Conservation (phyloP, 768 basidiomycete species). For the Lactarius deliciosus region DNA sequence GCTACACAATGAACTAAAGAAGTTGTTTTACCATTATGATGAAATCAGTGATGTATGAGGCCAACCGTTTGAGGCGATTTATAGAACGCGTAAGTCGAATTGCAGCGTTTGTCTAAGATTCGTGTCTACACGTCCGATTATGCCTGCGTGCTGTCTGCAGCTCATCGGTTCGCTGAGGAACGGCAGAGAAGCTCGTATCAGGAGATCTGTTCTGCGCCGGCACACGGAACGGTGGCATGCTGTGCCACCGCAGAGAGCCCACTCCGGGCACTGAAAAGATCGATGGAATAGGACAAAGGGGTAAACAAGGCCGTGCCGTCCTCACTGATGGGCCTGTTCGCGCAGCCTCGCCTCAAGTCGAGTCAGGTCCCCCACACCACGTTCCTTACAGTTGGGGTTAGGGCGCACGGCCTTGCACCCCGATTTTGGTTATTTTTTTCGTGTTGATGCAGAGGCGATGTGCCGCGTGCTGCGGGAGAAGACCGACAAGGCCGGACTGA, state of each 20-base stretch:
- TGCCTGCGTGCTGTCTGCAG: not conserved
- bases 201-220: not conserved
- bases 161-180: not conserved
- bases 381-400: slow-evolving; percentile 14
- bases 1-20: slow-evolving; percentile 3
- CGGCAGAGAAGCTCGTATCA: not conserved
- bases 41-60: not conserved
- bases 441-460: not conserved
- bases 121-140: not conserved
- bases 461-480: slow-evolving; percentile 8
- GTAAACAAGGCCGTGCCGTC: slow-evolving; percentile 15
- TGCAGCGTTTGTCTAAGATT: not conserved
- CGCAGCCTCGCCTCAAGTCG: slow-evolving; percentile 9
- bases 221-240: slow-evolving; percentile 5
- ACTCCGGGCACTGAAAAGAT: not conserved
- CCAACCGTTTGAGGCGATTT: not conserved
- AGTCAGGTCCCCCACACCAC: slow-evolving; percentile 11
- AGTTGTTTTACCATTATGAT: not conserved
- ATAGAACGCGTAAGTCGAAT: not conserved
- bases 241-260: slow-evolving; percentile 2
- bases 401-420: slow-evolving; percentile 3
- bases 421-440: slow-evolving; percentile 1
- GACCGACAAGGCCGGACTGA: slow-evolving; percentile 18
- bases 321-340: not conserved
- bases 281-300: not conserved